These are phyloP conservation scores for Boletellus sp. DNA, from an alignment of 768 basidiomycete genomes.

Conservation along the genomic window DNA sequence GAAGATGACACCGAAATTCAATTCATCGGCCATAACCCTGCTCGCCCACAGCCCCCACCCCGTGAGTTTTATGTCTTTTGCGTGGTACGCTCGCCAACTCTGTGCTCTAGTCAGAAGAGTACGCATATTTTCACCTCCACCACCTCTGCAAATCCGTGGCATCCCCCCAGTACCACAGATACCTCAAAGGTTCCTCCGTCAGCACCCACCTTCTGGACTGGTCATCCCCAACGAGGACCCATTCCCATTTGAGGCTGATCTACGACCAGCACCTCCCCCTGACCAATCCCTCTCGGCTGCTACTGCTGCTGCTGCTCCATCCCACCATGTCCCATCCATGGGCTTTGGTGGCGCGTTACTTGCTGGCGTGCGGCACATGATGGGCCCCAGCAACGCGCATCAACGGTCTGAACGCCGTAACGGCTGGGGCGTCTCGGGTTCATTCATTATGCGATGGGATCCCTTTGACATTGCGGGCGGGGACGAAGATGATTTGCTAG, in stretches of 20 bases:
- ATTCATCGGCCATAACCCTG: slow-evolving; percentile 24
- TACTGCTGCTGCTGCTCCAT: slow-evolving; percentile 46
- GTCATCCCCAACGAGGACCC: slow-evolving; percentile 50
- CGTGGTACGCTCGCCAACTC: neutral
- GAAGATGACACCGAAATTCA: slow-evolving; percentile 38
- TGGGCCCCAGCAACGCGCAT: slow-evolving; percentile 9
- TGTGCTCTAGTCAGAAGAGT: slow-evolving; percentile 14
- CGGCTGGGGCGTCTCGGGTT: slow-evolving; percentile 24
- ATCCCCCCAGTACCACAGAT: slow-evolving; percentile 58
- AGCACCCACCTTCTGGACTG: slow-evolving; percentile 37
- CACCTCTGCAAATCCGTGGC: slow-evolving; percentile 35
- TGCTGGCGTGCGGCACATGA: slow-evolving; percentile 35
- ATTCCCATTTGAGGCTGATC: slow-evolving; percentile 46
- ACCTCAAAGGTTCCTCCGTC: slow-evolving; percentile 39
- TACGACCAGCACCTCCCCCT: slow-evolving; percentile 20
- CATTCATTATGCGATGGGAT: slow-evolving; percentile 31
- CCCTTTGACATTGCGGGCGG: slow-evolving; percentile 18
- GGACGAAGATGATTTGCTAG: slow-evolving; percentile 10
- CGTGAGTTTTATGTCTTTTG: slow-evolving; percentile 11
- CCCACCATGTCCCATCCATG: slow-evolving; percentile 57
- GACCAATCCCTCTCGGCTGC: slow-evolving; percentile 31
- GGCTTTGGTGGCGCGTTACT: slow-evolving; percentile 65
- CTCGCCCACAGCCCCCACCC: slow-evolving; percentile 11
- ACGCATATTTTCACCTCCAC: slow-evolving; percentile 46
- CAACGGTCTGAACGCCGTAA: slow-evolving; percentile 15